These are phyloP conservation scores for Colletotrichum tropicale DNA, from an alignment of 2,329 filamentous ascomycete genomes.

Conservation along the genomic window DNA sequence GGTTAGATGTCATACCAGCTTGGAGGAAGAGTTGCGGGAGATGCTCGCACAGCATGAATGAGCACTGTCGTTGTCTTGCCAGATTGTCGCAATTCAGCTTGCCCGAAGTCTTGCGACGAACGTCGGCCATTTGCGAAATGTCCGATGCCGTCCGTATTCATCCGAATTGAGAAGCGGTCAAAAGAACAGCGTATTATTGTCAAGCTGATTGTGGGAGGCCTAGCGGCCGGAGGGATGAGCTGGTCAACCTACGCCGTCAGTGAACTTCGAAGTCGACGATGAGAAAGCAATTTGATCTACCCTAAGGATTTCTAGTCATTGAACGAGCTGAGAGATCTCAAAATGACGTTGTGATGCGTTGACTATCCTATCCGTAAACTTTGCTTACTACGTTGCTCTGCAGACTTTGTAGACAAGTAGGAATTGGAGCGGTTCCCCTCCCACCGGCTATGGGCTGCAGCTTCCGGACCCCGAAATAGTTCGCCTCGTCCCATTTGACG, in stretches of 20 bases:
- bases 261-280: not conserved
- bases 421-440: not conserved
- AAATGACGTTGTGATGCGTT: not conserved
- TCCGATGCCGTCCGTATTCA: not conserved
- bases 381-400: not conserved
- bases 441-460: not conserved
- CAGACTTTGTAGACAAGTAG: not conserved
- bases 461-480: not conserved
- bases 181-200: not conserved
- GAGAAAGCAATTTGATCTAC: not conserved
- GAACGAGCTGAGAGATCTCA: not conserved
- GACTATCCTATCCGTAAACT: not conserved
- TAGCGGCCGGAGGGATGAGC: not conserved
- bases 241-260: not conserved
- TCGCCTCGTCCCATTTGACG: not conserved
- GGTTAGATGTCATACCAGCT: conserved; percentile 23
- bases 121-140: not conserved
- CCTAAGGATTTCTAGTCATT: not conserved
- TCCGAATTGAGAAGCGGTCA: not conserved
- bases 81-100: not conserved
- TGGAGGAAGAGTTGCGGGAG: conserved; percentile 26
- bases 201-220: not conserved
- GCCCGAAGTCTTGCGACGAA: not conserved
- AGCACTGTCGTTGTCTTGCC: accelerated
- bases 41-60: not conserved